These are phyloP conservation scores for Cryphonectria nitschkei DNA, from an alignment of 2,329 filamentous ascomycete species.

Conservation along the genomic window DNA sequence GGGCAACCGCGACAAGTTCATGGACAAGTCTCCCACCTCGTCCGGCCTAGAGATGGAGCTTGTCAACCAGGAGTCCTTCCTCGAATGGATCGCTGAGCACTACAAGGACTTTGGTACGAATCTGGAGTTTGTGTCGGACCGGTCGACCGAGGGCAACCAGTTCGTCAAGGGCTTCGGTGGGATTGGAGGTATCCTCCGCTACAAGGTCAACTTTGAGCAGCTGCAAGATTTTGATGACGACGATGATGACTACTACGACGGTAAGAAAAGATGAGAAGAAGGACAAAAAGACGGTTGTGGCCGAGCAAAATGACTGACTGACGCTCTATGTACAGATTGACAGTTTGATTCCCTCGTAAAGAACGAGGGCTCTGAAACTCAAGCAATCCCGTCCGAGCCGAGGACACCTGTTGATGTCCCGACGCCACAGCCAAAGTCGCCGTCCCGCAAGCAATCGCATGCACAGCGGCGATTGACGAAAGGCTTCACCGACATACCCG, in stretches of 20 bases:
- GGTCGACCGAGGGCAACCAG: conserved; percentile 97
- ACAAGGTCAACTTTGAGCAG: conserved; percentile 99
- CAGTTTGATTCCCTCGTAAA: conserved; percentile 83
- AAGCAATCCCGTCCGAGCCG: conserved; percentile 51
- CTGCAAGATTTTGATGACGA: conserved; percentile 89
- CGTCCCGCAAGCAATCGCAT: conserved; percentile 38
- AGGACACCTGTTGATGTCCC: conserved; percentile 37
- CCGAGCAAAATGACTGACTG: not conserved
- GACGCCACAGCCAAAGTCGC: conserved; percentile 49
- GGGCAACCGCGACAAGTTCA: conserved; percentile 76
- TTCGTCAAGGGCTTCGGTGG: conserved; percentile 99
- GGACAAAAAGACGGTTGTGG: not conserved
- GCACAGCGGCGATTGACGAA: conserved; percentile 52
- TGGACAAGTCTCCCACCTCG: conserved; percentile 72
- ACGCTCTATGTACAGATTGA: conserved; percentile 66
- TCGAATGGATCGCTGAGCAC: conserved; percentile 99
- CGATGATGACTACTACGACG: conserved; percentile 89
- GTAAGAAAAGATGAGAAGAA: conserved; percentile 39
- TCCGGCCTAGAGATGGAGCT: conserved; percentile 98
- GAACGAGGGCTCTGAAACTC: conserved; percentile 79
- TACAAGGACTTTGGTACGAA: conserved; percentile 97
- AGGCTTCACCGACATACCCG: conserved; percentile 49
- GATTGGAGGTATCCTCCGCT: conserved; percentile 94
- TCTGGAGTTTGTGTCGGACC: conserved; percentile 96
- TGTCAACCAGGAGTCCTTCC: conserved; percentile 82